Evolutionary conservation across 805 yeast species (phyloP), one percentile per base, ranked within the genome.

Genomic region (Sugiyamaella marilandica): DNA sequence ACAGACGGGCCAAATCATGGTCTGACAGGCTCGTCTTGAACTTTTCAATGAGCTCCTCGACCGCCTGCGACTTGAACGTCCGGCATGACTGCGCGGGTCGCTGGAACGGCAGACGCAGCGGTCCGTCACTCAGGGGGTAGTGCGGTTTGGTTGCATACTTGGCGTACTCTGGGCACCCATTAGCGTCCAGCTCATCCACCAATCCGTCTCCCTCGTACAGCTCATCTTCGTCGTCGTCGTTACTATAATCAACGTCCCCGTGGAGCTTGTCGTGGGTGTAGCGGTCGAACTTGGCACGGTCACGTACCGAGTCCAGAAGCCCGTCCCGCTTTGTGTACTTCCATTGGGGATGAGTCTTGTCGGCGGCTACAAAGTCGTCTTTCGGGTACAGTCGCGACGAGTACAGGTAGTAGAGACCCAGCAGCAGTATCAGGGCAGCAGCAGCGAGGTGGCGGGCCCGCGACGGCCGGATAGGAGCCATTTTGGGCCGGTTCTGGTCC

Each of bases 41-140:
- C 47, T 81, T 83, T 2, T 58, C 64, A 19, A 89, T 79, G 34
- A 82, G 70, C 13, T 62, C 60, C 57, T 89, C 97, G 2, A 90
- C 83, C 0, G 79, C 79, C 0, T 62, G 59, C 0, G 91, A 84
- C 2, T 55, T 58, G 65, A 87, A 89, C 0, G 95, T 89, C 7
- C 96, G 78, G 64, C 96, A 90, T 35, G 76, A 65, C 11, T 70
- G 71, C 0, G 79, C 72, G 1, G 97, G 97, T 59, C 97, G 72
- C 82, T 87, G 91, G 58, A 63, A 86, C 1, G 96, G 88, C 54
- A 83, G 71, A 36, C 66, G 59, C 47, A 78, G 65, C 1, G 74
- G 68, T 0, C 96, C 95, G 4, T 62, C 57, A 0, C 85, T 76
- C 26, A 71, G 72, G 1, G 95, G 95, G 1, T 58, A 63, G 59